Evolutionary conservation across 495 filamentous ascomycete species (phyloP), one percentile per base, ranked within the genome.

Genomic region (Darksidea phi): DNA sequence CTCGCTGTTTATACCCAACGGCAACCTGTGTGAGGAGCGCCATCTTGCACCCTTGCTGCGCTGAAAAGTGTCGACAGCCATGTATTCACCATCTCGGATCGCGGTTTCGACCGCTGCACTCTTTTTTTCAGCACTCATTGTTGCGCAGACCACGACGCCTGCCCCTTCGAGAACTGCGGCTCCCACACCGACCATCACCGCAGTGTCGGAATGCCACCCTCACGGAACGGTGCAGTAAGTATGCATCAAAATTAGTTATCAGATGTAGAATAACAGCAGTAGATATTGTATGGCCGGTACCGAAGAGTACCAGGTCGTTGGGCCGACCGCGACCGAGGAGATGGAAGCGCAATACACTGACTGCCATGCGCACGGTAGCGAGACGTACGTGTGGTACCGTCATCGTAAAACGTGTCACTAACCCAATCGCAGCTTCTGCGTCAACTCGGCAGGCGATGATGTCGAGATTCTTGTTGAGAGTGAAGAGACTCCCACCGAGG

Each of bases 321-420:
- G 72, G 4, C 64, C 75, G n/a, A 79, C 80, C 13, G 72, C 68
- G 1, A 79, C 78, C 0, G 72, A 72, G 17, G 74, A 76, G 24
- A 57, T 79, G 6, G 77, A 79, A 10, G 70, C 77, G 1, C 62
- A 70, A 46, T 84, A 82, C 56, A 79, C 78, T 0, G 79, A 72
- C 5, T 86, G 83, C 36, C 80, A 84, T 63, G 54, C 67, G 0
- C 80, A 82, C 65, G 79, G 67, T 1, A 67, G 48, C 43, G 71
- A 81, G 52, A 71, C 70, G 80, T 83, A 70, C 59, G 79, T 58
- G 64, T 45, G 20, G n/a, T 2, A 13, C 17, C 13, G 26, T 10
- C 4, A 0, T 59, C 13, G 34, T 32, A 41, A 24, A 20, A 2
- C 6, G 6, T 47, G 12, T 41, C 8, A 46, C 18, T 20, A 28